Conservation (phyloP, 2,329 filamentous ascomycete genomes). For the Davidsoniella australis region DNA sequence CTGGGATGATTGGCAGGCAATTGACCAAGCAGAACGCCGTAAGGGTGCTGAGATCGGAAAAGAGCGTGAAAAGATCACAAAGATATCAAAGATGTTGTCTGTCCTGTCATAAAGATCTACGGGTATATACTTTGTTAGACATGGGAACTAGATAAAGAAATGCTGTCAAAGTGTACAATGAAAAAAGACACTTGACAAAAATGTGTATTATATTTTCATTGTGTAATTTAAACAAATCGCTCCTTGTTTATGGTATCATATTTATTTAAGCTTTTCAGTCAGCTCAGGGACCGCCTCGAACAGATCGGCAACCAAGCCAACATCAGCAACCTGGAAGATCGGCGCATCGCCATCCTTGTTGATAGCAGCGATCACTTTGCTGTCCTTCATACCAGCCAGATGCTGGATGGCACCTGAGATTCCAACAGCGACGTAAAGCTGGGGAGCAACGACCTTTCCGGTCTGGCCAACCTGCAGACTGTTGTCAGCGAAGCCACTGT, state of each 20-base stretch:
- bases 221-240: too few relatives aligned
- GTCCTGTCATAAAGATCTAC: slow-evolving; percentile 16
- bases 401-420: slow-evolving; percentile 97
- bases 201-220: neutral
- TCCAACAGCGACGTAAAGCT: slow-evolving; percentile 87
- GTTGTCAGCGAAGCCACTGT: slow-evolving; percentile 96
- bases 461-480: slow-evolving; percentile 96
- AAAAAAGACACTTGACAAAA: neutral
- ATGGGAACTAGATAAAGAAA: neutral
- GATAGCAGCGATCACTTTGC: slow-evolving; percentile 96
- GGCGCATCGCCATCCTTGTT: slow-evolving; percentile 96
- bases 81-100: slow-evolving; percentile 38
- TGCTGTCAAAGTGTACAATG: neutral
- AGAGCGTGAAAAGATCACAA: slow-evolving; percentile 54
- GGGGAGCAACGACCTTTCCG: slow-evolving; percentile 92
- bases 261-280: slow-evolving; percentile 59
- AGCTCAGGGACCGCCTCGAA: slow-evolving; percentile 93
- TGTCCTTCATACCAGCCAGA: slow-evolving; percentile 98
- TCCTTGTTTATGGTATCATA: too few relatives aligned
- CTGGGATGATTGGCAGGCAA: slow-evolving; percentile 73
- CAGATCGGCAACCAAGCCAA: slow-evolving; percentile 84
- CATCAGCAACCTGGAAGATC: slow-evolving; percentile 96
- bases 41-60: slow-evolving; percentile 54
- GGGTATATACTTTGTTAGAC: neutral
- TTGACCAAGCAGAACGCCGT: slow-evolving; percentile 61